Evolutionary conservation across 352 stramenopile genomes (phyloP), one percentile per base, ranked within the genome.

Genomic region (Phytophthora brassicae): DNA sequence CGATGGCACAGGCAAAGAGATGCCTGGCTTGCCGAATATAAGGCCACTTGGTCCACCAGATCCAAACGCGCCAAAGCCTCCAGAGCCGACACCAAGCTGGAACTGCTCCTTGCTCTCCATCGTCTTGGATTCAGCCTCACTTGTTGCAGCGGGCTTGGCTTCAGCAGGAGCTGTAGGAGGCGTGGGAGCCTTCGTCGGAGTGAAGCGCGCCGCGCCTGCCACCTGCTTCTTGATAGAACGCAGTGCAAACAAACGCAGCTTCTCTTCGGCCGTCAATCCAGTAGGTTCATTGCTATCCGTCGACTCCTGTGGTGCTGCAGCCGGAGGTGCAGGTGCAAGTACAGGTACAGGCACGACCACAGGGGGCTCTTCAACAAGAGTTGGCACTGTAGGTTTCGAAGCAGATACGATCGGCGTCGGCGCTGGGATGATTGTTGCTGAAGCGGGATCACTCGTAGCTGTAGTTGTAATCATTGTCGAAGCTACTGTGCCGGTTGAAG

Each of bases 1-100:
- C 1, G 84, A 76, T 3, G 84, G 84, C 8, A 93, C 66, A 26
- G 84, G 84, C 4, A 93, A 57, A 2, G 79, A 86, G 54, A 93
- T 91, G 1, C 77, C 81, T 12, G 81, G 75, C 51, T 90, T 91
- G 47, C 84, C 84, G 62, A 93, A 93, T 23, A 91, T 78, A 4
- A 93, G 72, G 3, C 76, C 75, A 23, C 77, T 79, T 0, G 84
- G 62, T 26, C 72, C 68, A 9, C 81, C 77, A 2, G 77, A 79
- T 35, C 77, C 82, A 33, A 88, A 89, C 19, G 73, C 66, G 13
- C 64, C 63, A 44, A 83, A 83, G 23, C 57, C 60, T 13, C 39
- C 39, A 0, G 64, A 56, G 19, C 66, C 45, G 35, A 69, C 36
- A 13, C 60, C 42, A 38, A 81, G 53, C 47, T 81, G 74, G 9